Base-by-base conservation (phyloP, 768 basidiomycete genomes). In the Suillus paluster region DNA sequence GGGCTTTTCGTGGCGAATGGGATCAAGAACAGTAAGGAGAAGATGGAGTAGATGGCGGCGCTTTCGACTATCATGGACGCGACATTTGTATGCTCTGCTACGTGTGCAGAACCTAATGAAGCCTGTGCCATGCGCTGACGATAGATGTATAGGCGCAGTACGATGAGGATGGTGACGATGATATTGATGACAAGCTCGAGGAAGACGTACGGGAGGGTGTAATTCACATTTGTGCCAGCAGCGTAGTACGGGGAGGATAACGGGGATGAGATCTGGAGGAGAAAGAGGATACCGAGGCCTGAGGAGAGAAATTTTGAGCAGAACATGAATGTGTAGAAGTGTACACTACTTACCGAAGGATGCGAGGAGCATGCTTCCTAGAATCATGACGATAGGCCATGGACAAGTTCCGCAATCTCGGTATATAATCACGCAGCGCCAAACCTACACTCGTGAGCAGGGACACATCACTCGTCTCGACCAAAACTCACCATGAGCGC, bases 341-440 rank as follows among this genome's bases (percentile, higher is more conserved):
- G 44, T 12, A 48, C 3, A 8, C 2, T 19, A 52, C 68, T 64
- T n/a, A 71, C 71, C 66, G 15, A 66, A 70, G 4, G 73, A 73
- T 14, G 63, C 49, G 25, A 73, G 50, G 25, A 73, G 68, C 63
- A 75, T 67, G 60, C 67, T 52, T 25, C 71, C 68, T 2, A 63
- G 66, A 6, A 71, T 3, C 14, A 15, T 41, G 19, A 75, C 34
- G 10, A 73, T 60, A 48, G 68, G 23, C 42, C 62, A 59, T 4
- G 62, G 62, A 8, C 61, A 68, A 34, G 14, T 27, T 0, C 62
- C 65, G 2, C 70, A 64, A 58, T 73, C 64, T 38, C 61, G 65
- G 25, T 63, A 75, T 50, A 73, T 75, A 34, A 71, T 68, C 23
- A 67, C 59, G 61, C 71, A 73, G 23, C 72, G 73, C 72, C 72